These are phyloP conservation scores for Aspergillus ruber DNA, from an alignment of 2,329 filamentous ascomycete genomes.

Conservation along the genomic window DNA sequence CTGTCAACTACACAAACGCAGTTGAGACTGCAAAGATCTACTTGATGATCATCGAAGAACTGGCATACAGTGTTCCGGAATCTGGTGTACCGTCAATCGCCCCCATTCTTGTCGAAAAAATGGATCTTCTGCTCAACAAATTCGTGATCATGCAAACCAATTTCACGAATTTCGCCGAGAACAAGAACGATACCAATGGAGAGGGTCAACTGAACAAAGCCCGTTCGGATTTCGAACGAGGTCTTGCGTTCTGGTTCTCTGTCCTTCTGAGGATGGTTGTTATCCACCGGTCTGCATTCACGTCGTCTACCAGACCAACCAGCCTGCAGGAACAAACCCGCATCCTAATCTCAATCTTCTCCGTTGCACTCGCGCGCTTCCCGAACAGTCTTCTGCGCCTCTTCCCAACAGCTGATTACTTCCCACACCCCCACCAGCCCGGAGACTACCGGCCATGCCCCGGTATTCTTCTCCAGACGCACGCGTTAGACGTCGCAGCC, in stretches of 20 bases:
- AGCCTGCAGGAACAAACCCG: conserved; percentile 30
- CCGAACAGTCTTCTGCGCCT: conserved; percentile 26
- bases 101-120: conserved; percentile 33
- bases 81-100: conserved; percentile 25
- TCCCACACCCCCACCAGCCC: conserved; percentile 17
- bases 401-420: conserved; percentile 24
- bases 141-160: conserved; percentile 25
- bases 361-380: conserved; percentile 33
- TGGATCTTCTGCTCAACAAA: conserved; percentile 34
- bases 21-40: conserved; percentile 31
- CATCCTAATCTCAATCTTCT: conserved; percentile 34
- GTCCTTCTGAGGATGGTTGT: conserved; percentile 34
- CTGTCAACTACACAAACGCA: conserved; percentile 10
- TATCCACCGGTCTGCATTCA: conserved; percentile 35
- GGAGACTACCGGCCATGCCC: conserved; percentile 22
- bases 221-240: conserved; percentile 23
- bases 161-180: conserved; percentile 13
- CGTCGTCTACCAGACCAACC: conserved; percentile 17
- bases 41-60: conserved; percentile 33
- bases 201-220: conserved; percentile 10
- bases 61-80: conserved; percentile 32
- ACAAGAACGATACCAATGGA: conserved; percentile 6
- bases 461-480: conserved; percentile 31
- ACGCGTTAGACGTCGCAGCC: conserved; percentile 41
- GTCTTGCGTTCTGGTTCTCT: conserved; percentile 36